These are phyloP conservation scores for Phaeoacremonium minimum DNA, from an alignment of 2,329 filamentous ascomycete species.

Conservation along the genomic window DNA sequence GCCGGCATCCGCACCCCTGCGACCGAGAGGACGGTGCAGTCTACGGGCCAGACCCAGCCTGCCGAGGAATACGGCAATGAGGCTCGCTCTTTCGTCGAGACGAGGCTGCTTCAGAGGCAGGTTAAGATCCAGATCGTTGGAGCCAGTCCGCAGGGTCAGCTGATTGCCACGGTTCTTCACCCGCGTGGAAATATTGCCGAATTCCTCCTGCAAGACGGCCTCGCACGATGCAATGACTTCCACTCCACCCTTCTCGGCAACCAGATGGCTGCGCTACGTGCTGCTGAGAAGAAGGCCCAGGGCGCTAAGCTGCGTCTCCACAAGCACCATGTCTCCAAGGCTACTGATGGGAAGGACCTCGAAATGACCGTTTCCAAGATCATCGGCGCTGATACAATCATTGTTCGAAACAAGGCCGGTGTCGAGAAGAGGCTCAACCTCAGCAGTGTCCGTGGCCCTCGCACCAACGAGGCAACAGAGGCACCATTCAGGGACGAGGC, in stretches of 20 bases:
- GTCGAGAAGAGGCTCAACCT: constrained; percentile 86
- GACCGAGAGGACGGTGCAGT: constrained; percentile 78
- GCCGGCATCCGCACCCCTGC: constrained; percentile 86
- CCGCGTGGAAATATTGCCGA: constrained; percentile 89
- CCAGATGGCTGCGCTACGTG: constrained; percentile 80
- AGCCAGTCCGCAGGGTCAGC: constrained; percentile 81
- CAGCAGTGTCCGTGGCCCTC: constrained; percentile 91
- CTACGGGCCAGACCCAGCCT: constrained; percentile 74
- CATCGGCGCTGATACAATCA: constrained; percentile 83
- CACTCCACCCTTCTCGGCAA: constrained; percentile 88
- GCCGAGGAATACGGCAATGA: constrained; percentile 90
- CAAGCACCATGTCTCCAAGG: constrained; percentile 73
- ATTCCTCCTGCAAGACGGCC: constrained; percentile 81
- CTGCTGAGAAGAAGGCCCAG: constrained; percentile 83
- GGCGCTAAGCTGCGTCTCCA: constrained; percentile 73
- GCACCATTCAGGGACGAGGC: constrained; percentile 86
- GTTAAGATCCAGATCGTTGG: constrained; percentile 81
- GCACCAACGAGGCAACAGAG: constrained; percentile 80
- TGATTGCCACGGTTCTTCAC: constrained; percentile 85
- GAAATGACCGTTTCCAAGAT: constrained; percentile 85
- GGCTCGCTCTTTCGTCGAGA: constrained; percentile 82
- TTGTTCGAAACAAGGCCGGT: constrained; percentile 79
- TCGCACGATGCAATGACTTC: constrained; percentile 91
- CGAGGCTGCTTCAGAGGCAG: constrained; percentile 78
- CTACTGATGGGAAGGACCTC: constrained; percentile 55